Base-by-base conservation (phyloP, 495 filamentous ascomycete genomes). In the Talaromyces proteolyticus region DNA sequence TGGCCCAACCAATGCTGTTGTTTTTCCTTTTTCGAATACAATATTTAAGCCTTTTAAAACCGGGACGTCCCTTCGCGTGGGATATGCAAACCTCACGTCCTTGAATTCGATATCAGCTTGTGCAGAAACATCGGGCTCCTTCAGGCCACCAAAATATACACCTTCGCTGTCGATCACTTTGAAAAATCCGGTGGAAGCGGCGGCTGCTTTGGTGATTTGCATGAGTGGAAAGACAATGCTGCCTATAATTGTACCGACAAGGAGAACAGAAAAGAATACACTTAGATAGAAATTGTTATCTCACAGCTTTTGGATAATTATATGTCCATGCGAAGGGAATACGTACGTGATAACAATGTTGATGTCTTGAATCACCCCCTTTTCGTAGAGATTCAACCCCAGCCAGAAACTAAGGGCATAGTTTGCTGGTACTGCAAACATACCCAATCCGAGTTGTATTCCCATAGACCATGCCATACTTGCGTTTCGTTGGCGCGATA, bases 41-140 rank as follows among this genome's bases (percentile, higher is more conserved):
- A 73, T 54, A 39, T 59, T 70, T 8, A 81, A 55, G 2, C 59
- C 58, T 6, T 59, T 57, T 1, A 85, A 58, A 2, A 80, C 68
- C 10, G 50, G 49, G 3, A 58, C 52, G 5, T 69, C 59, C 0
- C 72, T 63, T 0, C 79, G 66, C 1, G 75, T 54, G 0, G 75
- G 70, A 56, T 85, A 85, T 70, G 79, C 69, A 54, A 88, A 88
- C 12, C 72, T 70, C 19, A 87, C 68, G 42, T 84, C 65, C 37
- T 72, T 55, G 17, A 87, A 69, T 0, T 77, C 67, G 42, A 89
- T 80, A 51, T 45, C 43, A 8, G 20, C 21, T 14, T 45, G 43
- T 14, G 43, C 16, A 7, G 43, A 45, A 20, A 45, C 43, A 29
- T 45, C 21, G 21, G 43, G 43, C 12, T 73, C 61, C 47, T 68